Evolutionary conservation across 768 basidiomycete species (phyloP).

Genomic region (Leccinum rimulosum): DNA sequence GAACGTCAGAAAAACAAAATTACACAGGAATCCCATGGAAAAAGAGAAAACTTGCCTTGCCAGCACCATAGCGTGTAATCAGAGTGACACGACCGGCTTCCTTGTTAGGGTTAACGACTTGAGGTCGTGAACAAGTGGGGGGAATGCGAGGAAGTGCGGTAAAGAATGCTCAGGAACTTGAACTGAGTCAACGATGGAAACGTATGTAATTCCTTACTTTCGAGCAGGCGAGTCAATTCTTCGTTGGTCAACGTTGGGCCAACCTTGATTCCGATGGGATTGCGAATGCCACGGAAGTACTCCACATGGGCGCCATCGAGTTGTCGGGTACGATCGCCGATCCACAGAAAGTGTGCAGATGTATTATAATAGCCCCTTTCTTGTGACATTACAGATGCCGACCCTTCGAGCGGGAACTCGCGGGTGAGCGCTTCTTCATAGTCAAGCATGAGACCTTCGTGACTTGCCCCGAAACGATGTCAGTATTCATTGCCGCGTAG

Average conservation of each 20-base stretch:
- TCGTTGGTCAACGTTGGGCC: slow-evolving; percentile 82
- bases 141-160: neutral
- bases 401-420: slow-evolving; percentile 43
- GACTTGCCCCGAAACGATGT: slow-evolving; percentile 43
- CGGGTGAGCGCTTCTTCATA: slow-evolving; percentile 94
- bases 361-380: slow-evolving; percentile 74
- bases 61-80: slow-evolving; percentile 92
- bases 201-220: slow-evolving; percentile 49
- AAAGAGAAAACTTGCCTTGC: slow-evolving; percentile 50
- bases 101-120: slow-evolving; percentile 85
- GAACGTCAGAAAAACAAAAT: neutral
- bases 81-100: slow-evolving; percentile 83
- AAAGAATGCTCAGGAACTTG: neutral
- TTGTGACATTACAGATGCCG: slow-evolving; percentile 12
- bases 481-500: neutral
- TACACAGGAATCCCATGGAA: neutral
- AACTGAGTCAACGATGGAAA: neutral
- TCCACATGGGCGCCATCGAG: slow-evolving; percentile 93
- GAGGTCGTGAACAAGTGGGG: neutral
- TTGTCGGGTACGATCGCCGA: slow-evolving; percentile 93
- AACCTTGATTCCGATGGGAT: slow-evolving; percentile 95
- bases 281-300: slow-evolving; percentile 88
- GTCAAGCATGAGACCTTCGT: slow-evolving; percentile 89
- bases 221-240: slow-evolving; percentile 74
- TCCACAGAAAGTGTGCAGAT: slow-evolving; percentile 94